Evolutionary conservation across 306 rosid genomes (phyloP).

Genomic region (Sicyos baderoa): DNA sequence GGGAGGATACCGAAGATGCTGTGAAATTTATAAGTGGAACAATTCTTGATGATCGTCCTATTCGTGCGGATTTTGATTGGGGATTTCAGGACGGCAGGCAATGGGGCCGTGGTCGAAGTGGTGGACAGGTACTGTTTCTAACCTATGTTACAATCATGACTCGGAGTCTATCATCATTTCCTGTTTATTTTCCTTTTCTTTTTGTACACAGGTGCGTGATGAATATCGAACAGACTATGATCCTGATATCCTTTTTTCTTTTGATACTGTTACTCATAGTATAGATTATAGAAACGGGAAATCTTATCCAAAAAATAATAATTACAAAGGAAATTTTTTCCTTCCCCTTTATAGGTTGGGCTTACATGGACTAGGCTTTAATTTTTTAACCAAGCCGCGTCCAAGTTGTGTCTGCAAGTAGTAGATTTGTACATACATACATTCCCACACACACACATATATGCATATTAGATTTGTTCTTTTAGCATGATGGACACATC

Average conservation of each 20-base stretch:
- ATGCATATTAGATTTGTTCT: not conserved
- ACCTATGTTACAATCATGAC: conserved; percentile 14
- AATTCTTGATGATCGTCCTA: conserved; percentile 94
- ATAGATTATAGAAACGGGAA: not conserved
- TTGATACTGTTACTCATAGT: not conserved
- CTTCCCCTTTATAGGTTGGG: not conserved
- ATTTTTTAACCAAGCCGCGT: too few species aligned
- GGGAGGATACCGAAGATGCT: conserved; percentile 92
- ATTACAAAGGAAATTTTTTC: not conserved
- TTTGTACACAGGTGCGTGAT: conserved; percentile 72
- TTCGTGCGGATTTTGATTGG: conserved; percentile 99
- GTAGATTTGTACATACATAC: too few species aligned
- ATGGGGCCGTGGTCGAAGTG: conserved; percentile 99
- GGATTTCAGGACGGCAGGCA: conserved; percentile 97
- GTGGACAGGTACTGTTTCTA: conserved; percentile 65
- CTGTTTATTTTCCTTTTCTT: conserved; percentile 11
- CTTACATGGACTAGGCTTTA: not conserved
- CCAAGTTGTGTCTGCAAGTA: too few species aligned
- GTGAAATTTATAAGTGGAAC: conserved; percentile 92
- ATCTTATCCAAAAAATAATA: too few species aligned
- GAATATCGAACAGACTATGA: conserved; percentile 97
- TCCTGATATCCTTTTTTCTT: conserved; percentile 82
- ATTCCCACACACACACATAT: too few species aligned
- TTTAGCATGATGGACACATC: not conserved
- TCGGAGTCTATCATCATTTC: conserved; percentile 6